Conservation (phyloP, 2,329 filamentous ascomycete species). For the Aspergillus viridinutans region DNA sequence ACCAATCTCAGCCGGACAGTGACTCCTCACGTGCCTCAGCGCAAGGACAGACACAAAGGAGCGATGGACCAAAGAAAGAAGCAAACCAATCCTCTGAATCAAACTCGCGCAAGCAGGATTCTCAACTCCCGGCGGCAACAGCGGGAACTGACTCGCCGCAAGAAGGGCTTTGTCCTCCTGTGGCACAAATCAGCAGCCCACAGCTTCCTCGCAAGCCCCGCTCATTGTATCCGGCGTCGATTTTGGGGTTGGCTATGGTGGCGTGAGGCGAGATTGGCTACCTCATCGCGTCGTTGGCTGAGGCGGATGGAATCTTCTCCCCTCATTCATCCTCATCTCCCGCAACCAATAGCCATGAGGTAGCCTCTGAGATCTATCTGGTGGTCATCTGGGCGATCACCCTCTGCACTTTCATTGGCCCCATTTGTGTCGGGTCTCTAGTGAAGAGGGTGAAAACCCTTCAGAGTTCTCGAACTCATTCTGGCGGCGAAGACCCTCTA, state of each 20-base stretch:
- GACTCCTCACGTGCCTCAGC: background rate
- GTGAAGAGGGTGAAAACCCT: conserved; percentile 45
- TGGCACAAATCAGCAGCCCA: conserved; percentile 7
- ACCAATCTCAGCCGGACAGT: background rate
- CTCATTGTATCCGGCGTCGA: conserved; percentile 63
- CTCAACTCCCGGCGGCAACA: background rate
- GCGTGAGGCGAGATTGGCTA: conserved; percentile 78
- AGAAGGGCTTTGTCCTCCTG: conserved; percentile 12
- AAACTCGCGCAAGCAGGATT: background rate
- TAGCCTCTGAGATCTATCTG: conserved; percentile 47
- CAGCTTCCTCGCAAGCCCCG: conserved; percentile 44
- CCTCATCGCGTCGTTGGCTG: conserved; percentile 65
- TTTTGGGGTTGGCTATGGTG: conserved; percentile 67
- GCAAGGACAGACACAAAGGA: background rate
- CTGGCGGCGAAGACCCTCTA: conserved; percentile 34
- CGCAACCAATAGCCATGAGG: background rate
- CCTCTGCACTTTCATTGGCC: conserved; percentile 54
- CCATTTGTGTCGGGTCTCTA: conserved; percentile 49
- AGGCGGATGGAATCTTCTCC: conserved; percentile 49
- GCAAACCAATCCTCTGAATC: background rate
- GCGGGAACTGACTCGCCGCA: background rate
- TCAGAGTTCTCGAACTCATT: conserved; percentile 22
- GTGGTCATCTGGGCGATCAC: conserved; percentile 56
- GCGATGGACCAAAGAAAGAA: background rate
- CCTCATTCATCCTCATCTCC: background rate